Base-by-base conservation (phyloP, 2,329 filamentous ascomycete genomes). In the Plenodomus lindquistii region DNA sequence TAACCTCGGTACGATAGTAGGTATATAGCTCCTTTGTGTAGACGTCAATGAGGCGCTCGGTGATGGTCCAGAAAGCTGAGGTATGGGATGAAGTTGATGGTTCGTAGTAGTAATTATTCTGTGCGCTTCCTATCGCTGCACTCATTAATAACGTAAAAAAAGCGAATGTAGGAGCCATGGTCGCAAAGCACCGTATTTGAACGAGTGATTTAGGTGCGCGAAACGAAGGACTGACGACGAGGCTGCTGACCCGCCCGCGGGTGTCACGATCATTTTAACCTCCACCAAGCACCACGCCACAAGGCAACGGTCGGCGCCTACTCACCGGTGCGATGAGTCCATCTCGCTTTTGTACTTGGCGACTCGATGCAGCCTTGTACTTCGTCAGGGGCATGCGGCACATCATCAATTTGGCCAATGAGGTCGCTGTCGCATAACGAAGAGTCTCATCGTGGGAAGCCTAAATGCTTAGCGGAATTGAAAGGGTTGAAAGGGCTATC, bases 1-100 rank as follows among this genome's bases (percentile, higher is more conserved):
- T 42, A 15, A 57, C 43, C 11, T 22, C 27, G 27, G 41, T 45
- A 37, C 48, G 43, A 11, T 31, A 16, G 31, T 46, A 55, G 15
- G 61, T 65, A 22, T 62, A 63, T 6, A 42, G 29, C 17, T 38
- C 49, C 10, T 49, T 44, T 11, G 57, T 52, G n/a, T 53, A 48
- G 8, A 37, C 50, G 5, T 62, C 58, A 20, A 53, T 48, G n/a
- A 52, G 55, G 15, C 59, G 57, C 3, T 54, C 37, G 5, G 65
- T 66, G 18, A 52, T 54, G 2, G 63, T 68, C 63, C 63, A 68
- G 46, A 57, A 68, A 18, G 52, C 49, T 4, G 54, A 50, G 20
- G 41, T 29, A 8, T 40, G 42, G n/a, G 43, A 7, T 16, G 46
- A 36, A 20, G 41, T 24, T 31, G 18, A 20, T 44, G 27, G 22